phyloP scores from a whole-genome alignment of 202 grass and related monocot species.

The Dendrocalamus latiflorus region DNA sequence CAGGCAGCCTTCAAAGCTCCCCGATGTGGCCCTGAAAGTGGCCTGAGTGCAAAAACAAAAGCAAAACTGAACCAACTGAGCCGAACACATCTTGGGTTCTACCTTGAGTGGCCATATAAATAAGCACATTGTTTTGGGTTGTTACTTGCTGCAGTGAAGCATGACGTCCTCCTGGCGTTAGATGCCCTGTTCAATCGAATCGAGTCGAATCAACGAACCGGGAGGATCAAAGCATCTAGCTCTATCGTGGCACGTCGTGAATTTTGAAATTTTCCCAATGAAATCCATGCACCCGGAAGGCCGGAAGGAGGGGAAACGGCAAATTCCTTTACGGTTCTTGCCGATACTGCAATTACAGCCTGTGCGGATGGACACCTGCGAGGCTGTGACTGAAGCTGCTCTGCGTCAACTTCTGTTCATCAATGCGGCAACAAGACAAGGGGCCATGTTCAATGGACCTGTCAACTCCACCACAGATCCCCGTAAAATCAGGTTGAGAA shows the following conservation, averaged over 20 bases:
- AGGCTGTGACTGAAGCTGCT: background rate
- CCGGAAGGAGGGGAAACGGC: background rate
- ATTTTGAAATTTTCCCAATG: background rate
- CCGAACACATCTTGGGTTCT: too few relatives aligned
- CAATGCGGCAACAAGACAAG: background rate
- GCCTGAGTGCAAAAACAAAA: too few relatives aligned
- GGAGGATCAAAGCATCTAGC: background rate
- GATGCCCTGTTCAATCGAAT: too few relatives aligned
- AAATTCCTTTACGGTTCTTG: background rate
- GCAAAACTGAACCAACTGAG: too few relatives aligned
- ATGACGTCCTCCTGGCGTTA: too few relatives aligned
- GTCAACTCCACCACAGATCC: background rate
- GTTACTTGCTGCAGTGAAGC: too few relatives aligned
- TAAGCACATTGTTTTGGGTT: too few relatives aligned
- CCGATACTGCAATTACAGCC: background rate
- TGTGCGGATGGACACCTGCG: background rate
- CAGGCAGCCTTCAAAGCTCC: too few relatives aligned
- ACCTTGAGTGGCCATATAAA: too few relatives aligned
- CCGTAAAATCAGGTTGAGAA: background rate
- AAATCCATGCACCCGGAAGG: background rate
- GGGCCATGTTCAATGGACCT: background rate
- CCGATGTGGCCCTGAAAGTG: too few relatives aligned
- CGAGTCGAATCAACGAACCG: too few relatives aligned
- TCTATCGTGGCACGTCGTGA: background rate
- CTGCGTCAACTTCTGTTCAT: conserved; percentile 9